These are phyloP conservation scores for Filosporella fistucella DNA, from an alignment of 495 filamentous ascomycete species.

Conservation along the genomic window DNA sequence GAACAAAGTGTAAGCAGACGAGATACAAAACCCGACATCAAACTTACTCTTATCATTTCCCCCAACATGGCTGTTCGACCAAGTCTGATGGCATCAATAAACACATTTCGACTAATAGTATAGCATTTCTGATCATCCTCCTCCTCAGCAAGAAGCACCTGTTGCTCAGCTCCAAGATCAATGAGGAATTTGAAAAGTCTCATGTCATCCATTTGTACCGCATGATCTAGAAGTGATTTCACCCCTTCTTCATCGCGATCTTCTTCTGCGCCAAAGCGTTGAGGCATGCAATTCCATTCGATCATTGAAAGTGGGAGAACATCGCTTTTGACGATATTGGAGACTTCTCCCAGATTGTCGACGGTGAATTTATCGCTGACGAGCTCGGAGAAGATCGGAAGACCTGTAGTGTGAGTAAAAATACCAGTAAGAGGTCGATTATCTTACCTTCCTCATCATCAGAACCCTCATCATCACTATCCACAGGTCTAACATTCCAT, in stretches of 20 bases:
- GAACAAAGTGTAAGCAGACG: neutral
- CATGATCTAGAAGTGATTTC: constrained; percentile 4
- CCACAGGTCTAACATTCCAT: constrained; percentile 38
- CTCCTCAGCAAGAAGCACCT: constrained; percentile 17
- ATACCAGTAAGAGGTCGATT: neutral
- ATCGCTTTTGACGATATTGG: constrained; percentile 56
- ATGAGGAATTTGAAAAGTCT: constrained; percentile 40
- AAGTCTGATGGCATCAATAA: constrained; percentile 37
- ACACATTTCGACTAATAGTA: constrained; percentile 17
- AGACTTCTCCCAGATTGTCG: constrained; percentile 63
- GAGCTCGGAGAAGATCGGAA: constrained; percentile 22
- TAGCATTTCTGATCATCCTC: constrained; percentile 23
- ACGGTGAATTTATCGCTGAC: constrained; percentile 62
- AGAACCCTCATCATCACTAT: constrained; percentile 40
- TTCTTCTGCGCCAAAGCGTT: constrained; percentile 2
- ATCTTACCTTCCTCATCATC: constrained; percentile 51
- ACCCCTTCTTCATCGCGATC: neutral
- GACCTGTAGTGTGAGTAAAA: neutral
- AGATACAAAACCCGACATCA: neutral
- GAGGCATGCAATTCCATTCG: constrained; percentile 16
- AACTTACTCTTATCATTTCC: constrained; percentile 38
- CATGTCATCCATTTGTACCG: constrained; percentile 29
- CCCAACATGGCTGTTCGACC: constrained; percentile 40
- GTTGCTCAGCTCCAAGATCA: constrained; percentile 30
- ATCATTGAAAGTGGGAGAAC: constrained; percentile 45